Percentiles rank a stretch among this genome's conserved stretches.
These are phyloP conservation scores for Microsporum audouinii DNA, from an alignment of 2,329 filamentous ascomycete species.

Conservation along the genomic window DNA sequence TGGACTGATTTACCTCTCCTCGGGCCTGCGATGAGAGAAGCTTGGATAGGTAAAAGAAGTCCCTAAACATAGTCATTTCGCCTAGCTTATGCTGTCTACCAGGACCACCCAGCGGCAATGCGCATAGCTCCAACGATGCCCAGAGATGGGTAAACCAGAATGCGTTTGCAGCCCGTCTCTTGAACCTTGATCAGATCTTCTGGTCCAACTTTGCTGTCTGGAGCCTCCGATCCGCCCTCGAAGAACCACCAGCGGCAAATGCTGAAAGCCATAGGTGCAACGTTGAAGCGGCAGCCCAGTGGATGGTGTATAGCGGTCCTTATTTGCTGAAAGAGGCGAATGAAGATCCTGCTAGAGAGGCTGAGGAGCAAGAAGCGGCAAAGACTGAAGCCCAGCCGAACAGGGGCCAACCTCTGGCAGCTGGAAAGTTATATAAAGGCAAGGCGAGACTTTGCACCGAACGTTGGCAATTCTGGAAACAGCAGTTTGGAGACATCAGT, in stretches of 20 bases:
- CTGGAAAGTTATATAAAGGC: background rate
- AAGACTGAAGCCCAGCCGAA: background rate
- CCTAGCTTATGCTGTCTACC: background rate
- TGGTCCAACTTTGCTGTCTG: slow-evolving; percentile 5
- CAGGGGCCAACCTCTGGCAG: background rate
- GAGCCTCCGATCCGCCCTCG: background rate
- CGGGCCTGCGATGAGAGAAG: background rate
- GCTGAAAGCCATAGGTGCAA: background rate
- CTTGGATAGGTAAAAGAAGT: background rate
- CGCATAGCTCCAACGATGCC: background rate
- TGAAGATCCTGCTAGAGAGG: background rate
- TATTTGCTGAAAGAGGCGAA: background rate
- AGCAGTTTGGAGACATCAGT: background rate
- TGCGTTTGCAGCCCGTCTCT: background rate
- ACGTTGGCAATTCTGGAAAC: slow-evolving; percentile 3
- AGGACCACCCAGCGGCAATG: background rate
- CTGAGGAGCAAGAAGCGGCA: background rate
- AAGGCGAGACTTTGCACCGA: background rate
- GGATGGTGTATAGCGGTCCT: background rate
- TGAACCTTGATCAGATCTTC: background rate
- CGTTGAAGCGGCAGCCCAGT: background rate
- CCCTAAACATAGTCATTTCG: background rate
- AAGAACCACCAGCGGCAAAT: background rate
- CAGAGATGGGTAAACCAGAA: slow-evolving; percentile 3
- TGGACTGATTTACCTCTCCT: slow-evolving; percentile 3